These are phyloP conservation scores for Chlamydomonas asymmetrica DNA, from an alignment of 139 green algal species.

Conservation along the genomic window DNA sequence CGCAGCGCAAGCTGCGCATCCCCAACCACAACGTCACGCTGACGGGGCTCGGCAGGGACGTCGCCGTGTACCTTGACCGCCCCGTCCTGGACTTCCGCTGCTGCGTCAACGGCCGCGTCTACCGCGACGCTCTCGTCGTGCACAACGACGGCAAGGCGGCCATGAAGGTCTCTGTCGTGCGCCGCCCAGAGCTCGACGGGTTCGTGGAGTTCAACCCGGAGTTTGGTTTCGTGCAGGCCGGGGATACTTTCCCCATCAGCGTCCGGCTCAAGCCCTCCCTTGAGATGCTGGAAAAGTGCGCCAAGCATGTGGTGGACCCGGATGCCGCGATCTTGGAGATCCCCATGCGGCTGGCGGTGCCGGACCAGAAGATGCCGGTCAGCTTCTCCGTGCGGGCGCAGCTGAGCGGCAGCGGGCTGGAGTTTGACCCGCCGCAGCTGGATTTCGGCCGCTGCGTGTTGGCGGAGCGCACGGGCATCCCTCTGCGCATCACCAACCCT, in stretches of 20 bases:
- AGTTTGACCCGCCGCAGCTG: conserved; percentile 44
- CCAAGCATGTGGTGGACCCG: conserved; percentile 38
- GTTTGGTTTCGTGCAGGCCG: conserved; percentile 67
- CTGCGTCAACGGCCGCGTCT: conserved; percentile 44
- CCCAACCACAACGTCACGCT: conserved; percentile 30
- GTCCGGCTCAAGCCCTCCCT: conserved; percentile 49
- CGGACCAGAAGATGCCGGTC: conserved; percentile 57
- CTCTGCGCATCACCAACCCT: conserved; percentile 56
- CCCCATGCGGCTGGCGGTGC: conserved; percentile 50
- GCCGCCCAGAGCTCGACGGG: conserved; percentile 44
- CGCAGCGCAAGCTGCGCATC: conserved; percentile 32
- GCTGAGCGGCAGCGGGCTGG: conserved; percentile 56
- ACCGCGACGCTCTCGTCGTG: conserved; percentile 37
- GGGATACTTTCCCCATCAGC: conserved; percentile 57
- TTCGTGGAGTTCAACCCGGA: conserved; percentile 55
- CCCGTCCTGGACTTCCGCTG: conserved; percentile 58
- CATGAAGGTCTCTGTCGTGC: conserved; percentile 62
- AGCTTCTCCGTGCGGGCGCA: conserved; percentile 50
- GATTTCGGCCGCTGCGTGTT: conserved; percentile 60
- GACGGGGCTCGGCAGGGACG: conserved; percentile 39
- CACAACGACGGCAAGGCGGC: conserved; percentile 60
- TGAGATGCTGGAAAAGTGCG: conserved; percentile 44
- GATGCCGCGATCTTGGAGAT: conserved; percentile 50
- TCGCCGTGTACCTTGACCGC: conserved; percentile 53
- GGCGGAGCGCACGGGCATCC: conserved; percentile 48